These are phyloP conservation scores for Lentinula aciculospora DNA, from an alignment of 768 basidiomycete species.

Conservation along the genomic window DNA sequence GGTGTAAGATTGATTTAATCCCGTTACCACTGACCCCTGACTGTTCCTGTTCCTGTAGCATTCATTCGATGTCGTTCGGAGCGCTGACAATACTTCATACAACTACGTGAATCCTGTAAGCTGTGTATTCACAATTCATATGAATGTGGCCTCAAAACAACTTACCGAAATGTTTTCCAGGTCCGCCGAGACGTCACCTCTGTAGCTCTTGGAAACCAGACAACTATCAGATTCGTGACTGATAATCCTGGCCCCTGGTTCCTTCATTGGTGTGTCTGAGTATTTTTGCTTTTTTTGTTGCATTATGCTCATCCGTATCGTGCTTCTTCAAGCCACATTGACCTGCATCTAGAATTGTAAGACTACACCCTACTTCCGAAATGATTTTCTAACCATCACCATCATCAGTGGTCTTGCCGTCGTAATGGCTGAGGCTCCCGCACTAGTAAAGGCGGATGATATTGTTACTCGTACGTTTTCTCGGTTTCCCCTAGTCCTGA, in stretches of 20 bases:
- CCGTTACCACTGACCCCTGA: background rate
- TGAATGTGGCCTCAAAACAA: background rate
- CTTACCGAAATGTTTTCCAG: slow-evolving; percentile 8
- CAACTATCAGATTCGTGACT: slow-evolving; percentile 15
- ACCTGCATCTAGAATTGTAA: slow-evolving; percentile 24
- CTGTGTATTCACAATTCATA: slow-evolving; percentile 11
- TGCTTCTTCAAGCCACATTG: slow-evolving; percentile 15
- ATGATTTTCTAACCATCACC: background rate
- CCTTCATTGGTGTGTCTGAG: slow-evolving; percentile 12
- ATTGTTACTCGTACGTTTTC: slow-evolving; percentile 5
- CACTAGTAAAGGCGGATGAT: slow-evolving; percentile 2
- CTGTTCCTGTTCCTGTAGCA: slow-evolving; percentile 16
- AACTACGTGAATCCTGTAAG: slow-evolving; percentile 39
- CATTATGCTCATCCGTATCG: background rate
- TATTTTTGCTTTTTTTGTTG: background rate
- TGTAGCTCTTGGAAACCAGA: slow-evolving; percentile 14
- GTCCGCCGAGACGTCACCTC: slow-evolving; percentile 19
- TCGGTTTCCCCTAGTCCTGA: background rate
- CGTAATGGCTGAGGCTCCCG: slow-evolving; percentile 14
- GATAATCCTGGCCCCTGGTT: slow-evolving; percentile 15
- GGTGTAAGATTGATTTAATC: slow-evolving; percentile 24
- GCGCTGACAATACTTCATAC: slow-evolving; percentile 13
- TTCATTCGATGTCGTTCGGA: slow-evolving; percentile 24
- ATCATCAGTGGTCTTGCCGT: slow-evolving; percentile 10
- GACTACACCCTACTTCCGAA: background rate